Evolutionary conservation across 2,329 filamentous ascomycete genomes (phyloP).

Genomic region (Penicillium sp.): DNA sequence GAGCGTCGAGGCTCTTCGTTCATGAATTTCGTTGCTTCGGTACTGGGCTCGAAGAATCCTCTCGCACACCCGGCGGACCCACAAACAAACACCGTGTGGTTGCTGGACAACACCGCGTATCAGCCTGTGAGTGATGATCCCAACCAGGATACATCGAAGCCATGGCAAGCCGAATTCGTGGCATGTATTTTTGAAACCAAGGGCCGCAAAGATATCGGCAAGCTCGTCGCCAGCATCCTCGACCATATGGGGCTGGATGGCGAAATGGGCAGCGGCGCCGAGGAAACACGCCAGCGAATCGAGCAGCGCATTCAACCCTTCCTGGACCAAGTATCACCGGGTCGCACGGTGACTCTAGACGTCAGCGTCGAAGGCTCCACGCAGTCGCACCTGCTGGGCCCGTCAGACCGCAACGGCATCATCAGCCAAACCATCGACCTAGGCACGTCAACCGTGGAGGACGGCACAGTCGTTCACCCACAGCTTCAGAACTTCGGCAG

Average conservation of each 20-base stretch:
- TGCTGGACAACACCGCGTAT: slow-evolving; percentile 86
- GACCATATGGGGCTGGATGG: slow-evolving; percentile 66
- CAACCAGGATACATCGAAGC: slow-evolving; percentile 23
- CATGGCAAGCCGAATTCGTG: slow-evolving; percentile 80
- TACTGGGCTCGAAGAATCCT: slow-evolving; percentile 52
- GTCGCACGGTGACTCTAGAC: slow-evolving; percentile 63
- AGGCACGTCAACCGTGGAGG: slow-evolving; percentile 43
- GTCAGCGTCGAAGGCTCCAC: slow-evolving; percentile 53
- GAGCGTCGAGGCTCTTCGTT: slow-evolving; percentile 18
- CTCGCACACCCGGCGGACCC: slow-evolving; percentile 59
- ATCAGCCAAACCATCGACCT: slow-evolving; percentile 61
- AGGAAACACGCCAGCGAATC: slow-evolving; percentile 62
- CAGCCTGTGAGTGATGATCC: slow-evolving; percentile 42
- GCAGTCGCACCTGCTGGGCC: slow-evolving; percentile 58
- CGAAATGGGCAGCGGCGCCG: slow-evolving; percentile 41
- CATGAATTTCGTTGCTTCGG: slow-evolving; percentile 28
- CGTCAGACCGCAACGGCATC: slow-evolving; percentile 70
- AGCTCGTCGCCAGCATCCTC: slow-evolving; percentile 67
- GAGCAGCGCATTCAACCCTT: slow-evolving; percentile 61
- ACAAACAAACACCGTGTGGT: slow-evolving; percentile 73
- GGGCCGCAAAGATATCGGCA: slow-evolving; percentile 63
- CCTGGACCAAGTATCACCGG: slow-evolving; percentile 70
- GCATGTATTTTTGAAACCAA: slow-evolving; percentile 75
- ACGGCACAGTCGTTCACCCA: slow-evolving; percentile 50
- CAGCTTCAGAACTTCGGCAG: slow-evolving; percentile 27